These are phyloP conservation scores for Mucor lusitanicus DNA, from an alignment of 371 early-diverging fungal genomes.

Conservation along the genomic window DNA sequence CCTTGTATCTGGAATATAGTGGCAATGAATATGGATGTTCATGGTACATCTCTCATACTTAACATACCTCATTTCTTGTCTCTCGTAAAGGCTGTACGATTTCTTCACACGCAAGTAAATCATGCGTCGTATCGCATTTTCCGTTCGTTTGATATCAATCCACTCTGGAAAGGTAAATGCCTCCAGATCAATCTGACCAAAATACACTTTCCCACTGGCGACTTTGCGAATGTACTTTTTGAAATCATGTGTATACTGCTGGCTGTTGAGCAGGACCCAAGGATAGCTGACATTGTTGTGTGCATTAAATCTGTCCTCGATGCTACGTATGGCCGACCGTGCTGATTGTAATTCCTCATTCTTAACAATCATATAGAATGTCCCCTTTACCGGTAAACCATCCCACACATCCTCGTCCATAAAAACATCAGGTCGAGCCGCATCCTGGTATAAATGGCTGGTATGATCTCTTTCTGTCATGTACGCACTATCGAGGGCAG, in stretches of 20 bases:
- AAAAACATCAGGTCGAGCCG: background rate
- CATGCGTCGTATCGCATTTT: conserved; percentile 22
- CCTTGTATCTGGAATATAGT: conserved; percentile 60
- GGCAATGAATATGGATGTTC: background rate
- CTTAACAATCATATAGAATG: conserved; percentile 40
- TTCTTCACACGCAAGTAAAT: conserved; percentile 5
- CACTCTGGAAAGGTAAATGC: conserved; percentile 52
- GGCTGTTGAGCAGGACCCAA: conserved; percentile 51
- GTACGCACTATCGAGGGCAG: background rate
- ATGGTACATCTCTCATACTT: too few species aligned
- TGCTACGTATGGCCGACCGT: conserved; percentile 38
- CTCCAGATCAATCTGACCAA: conserved; percentile 46
- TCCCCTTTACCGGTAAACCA: conserved; percentile 36
- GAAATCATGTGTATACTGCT: conserved; percentile 38
- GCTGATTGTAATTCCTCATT: conserved; percentile 36
- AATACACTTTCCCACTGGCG: conserved; percentile 30
- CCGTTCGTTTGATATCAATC: conserved; percentile 43
- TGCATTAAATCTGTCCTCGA: conserved; percentile 54
- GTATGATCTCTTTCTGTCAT: conserved; percentile 5
- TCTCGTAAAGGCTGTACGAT: conserved; percentile 25
- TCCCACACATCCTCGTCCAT: conserved; percentile 23
- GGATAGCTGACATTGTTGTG: conserved; percentile 36
- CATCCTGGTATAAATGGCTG: background rate
- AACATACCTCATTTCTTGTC: conserved; percentile 31
- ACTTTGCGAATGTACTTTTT: conserved; percentile 30